Conservation (phyloP, 441 rosid genomes). For the Breynia disticha region DNA sequence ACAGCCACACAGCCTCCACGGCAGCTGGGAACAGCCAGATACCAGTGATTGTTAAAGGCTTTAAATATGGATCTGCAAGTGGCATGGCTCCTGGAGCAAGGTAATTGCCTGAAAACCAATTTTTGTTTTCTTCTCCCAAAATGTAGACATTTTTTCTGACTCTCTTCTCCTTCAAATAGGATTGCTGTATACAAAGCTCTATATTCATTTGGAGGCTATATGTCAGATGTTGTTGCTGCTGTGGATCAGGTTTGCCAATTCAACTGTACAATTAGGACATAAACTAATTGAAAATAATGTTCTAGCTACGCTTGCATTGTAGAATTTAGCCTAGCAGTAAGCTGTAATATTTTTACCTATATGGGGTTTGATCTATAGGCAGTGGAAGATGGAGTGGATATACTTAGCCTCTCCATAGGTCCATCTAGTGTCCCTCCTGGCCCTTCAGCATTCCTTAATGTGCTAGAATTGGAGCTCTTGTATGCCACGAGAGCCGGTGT, state of each 20-base stretch:
- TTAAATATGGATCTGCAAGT: constrained; percentile 78
- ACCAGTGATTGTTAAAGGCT: constrained; percentile 59
- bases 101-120: constrained; percentile 25
- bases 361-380: constrained; percentile 40
- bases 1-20: constrained; percentile 85
- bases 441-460: constrained; percentile 80
- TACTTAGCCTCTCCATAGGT: constrained; percentile 75
- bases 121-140: not conserved
- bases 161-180: constrained; percentile 23
- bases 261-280: too few relatives aligned
- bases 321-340: too few relatives aligned
- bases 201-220: constrained; percentile 85
- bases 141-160: not conserved
- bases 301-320: too few relatives aligned
- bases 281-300: too few relatives aligned
- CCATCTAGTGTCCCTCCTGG: constrained; percentile 80
- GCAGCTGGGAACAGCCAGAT: constrained; percentile 87
- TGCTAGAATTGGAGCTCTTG: constrained; percentile 76
- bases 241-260: constrained; percentile 63
- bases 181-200: constrained; percentile 86
- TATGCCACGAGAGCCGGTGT: constrained; percentile 77
- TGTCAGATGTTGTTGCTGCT: constrained; percentile 94
- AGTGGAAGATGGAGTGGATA: constrained; percentile 93
- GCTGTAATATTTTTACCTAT: too few relatives aligned
- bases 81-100: constrained; percentile 96